Percentiles rank a stretch among this genome's conserved stretches.
phyloP scores from a whole-genome alignment of 2,329 filamentous ascomycete species.

The Pseudocercospora vitis region DNA sequence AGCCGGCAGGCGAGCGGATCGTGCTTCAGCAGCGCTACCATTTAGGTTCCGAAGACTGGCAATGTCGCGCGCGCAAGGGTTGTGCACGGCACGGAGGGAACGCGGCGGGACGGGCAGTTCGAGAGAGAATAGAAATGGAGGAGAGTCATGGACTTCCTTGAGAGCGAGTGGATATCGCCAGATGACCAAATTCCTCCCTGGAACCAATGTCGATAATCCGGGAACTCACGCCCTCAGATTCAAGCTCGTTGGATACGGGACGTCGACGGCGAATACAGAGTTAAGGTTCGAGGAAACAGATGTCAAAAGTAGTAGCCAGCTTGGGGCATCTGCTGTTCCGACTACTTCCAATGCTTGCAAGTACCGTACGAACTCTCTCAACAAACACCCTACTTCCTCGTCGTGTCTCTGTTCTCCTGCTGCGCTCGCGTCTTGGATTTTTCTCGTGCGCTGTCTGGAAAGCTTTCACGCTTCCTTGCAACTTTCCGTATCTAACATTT shows the following conservation, averaged over 20 bases:
- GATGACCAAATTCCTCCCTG: neutral
- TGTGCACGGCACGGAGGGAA: neutral
- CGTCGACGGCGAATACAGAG: neutral
- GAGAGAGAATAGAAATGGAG: neutral
- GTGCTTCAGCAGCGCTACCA: neutral
- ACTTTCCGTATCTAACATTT: constrained; percentile 3
- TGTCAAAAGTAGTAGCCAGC: neutral
- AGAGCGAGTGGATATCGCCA: neutral
- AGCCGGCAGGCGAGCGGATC: neutral
- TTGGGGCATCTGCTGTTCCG: constrained; percentile 3
- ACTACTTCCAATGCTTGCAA: constrained; percentile 8
- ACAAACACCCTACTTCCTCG: too few relatives aligned
- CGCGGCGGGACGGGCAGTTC: neutral
- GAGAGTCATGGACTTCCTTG: constrained; percentile 4
- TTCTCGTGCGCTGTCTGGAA: constrained; percentile 7
- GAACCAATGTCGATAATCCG: constrained; percentile 4
- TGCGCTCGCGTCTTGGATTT: neutral
- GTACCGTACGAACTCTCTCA: neutral
- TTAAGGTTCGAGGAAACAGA: constrained; percentile 6
- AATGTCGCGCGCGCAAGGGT: constrained; percentile 1
- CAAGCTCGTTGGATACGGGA: neutral
- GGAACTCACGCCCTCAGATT: neutral
- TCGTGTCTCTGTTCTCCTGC: constrained; percentile 4
- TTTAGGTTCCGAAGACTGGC: neutral
- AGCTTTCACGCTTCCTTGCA: neutral